phyloP scores from a whole-genome alignment of 2,329 filamentous ascomycete species.

The Aspergillus fumigatus region DNA sequence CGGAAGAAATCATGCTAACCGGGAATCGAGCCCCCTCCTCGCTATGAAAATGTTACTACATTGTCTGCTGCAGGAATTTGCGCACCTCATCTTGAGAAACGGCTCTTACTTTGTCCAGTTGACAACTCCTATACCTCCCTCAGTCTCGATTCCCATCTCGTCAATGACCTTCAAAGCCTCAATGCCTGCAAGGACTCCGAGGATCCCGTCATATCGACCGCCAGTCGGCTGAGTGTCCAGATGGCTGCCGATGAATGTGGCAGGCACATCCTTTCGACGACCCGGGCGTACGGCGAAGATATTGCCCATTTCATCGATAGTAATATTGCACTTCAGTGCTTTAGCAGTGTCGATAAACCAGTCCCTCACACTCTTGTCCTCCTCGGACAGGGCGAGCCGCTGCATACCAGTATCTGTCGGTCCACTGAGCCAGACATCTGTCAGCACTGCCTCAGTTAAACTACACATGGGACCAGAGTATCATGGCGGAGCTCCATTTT shows the following conservation, averaged over 20 bases:
- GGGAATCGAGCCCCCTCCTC: constrained; percentile 81
- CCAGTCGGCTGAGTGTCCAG: constrained; percentile 58
- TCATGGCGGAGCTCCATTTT: background rate
- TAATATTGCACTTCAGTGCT: constrained; percentile 61
- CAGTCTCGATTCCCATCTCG: constrained; percentile 64
- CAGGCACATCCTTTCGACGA: constrained; percentile 50
- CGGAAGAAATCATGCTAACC: constrained; percentile 67
- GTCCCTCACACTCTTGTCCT: constrained; percentile 66
- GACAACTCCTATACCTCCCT: constrained; percentile 67
- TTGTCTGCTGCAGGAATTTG: background rate
- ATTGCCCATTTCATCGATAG: constrained; percentile 73
- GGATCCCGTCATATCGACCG: constrained; percentile 55
- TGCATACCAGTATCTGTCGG: constrained; percentile 70
- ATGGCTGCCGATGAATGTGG: constrained; percentile 68
- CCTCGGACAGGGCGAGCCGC: constrained; percentile 65
- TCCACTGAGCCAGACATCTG: constrained; percentile 18
- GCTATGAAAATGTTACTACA: constrained; percentile 36
- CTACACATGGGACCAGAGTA: background rate
- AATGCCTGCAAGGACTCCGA: constrained; percentile 68
- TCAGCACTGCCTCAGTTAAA: background rate
- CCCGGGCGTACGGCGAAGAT: constrained; percentile 71
- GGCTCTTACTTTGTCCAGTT: constrained; percentile 46
- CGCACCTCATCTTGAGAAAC: background rate
- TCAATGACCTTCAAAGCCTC: constrained; percentile 67
- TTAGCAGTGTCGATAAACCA: constrained; percentile 68